Base-by-base conservation (phyloP, 2,329 filamentous ascomycete species). In the Claviceps maximensis region DNA sequence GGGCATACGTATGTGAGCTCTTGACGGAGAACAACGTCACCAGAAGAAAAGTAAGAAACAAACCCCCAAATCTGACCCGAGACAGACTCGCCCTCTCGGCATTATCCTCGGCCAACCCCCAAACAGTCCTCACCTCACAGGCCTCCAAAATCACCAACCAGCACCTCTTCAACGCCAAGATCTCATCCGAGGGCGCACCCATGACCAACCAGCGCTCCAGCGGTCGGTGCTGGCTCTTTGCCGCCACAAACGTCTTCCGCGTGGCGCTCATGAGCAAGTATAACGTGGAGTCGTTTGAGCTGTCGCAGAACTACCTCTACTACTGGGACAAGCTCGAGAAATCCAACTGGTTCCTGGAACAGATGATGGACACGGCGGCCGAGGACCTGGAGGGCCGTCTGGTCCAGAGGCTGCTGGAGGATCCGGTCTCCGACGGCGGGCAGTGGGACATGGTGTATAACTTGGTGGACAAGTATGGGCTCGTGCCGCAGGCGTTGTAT, bases 291-390 rank as follows among this genome's bases (percentile, higher is more conserved):
- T 74, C 78, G 51, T 94, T 95, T 62, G 87, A 95, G 73, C 75
- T 95, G n/a, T 89, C 84, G 31, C 89, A 95, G 69, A 76, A 84
- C 1, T 94, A 94, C 62, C 77, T 95, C 4, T 95, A 91, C 71
- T 95, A 89, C 76, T 94, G 86, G 84, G 89, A 95, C 67, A 95
- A 95, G 71, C 79, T 95, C 21, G 89, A 95, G 68, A 95, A 95
- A 69, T 77, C 85, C 9, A 95, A 95, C 67, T 95, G 80, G 73
- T 95, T 94, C 71, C 77, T 95, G 19, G 88, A 94, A 69, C 85
- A 87, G 62, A 80, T 91, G 56, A 78, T 95, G 53, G 82, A 87
- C 57, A 94, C 89, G 0, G 77, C 80, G 0, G 72, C 74, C 50
- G 77, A 89, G 60, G 80, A 84, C 36, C 74, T 94, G 1, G 86